Percentiles rank a stretch among this genome's conserved stretches.
phyloP scores from a whole-genome alignment of 257 asterid species.

The Mitragyna speciosa region DNA sequence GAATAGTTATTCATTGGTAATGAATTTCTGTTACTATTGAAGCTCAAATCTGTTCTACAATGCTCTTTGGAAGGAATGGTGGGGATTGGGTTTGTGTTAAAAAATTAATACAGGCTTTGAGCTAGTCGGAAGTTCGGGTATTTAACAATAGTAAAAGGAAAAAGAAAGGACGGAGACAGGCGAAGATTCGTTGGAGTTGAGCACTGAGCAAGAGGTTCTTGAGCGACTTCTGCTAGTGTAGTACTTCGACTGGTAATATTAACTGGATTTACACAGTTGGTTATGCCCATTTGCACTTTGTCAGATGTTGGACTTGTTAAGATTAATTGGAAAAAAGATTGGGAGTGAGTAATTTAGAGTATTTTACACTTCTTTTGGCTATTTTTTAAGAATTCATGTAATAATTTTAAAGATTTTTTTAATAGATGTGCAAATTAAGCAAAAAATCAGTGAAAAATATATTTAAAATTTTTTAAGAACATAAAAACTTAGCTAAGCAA shows the following conservation, averaged over 20 bases:
- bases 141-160: neutral
- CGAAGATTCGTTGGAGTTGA: conserved; percentile 4
- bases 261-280: conserved; percentile 42
- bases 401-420: too few relatives aligned
- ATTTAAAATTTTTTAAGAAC: too few relatives aligned
- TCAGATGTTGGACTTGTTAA: conserved; percentile 27
- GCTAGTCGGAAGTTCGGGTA: neutral
- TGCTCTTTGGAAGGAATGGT: neutral
- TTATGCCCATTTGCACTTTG: conserved; percentile 55
- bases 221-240: conserved; percentile 7
- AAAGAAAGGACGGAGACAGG: neutral
- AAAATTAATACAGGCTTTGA: neutral
- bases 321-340: neutral
- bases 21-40: neutral
- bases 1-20: neutral
- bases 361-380: too few relatives aligned
- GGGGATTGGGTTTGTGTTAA: neutral
- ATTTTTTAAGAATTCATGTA: too few relatives aligned
- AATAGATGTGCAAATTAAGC: too few relatives aligned
- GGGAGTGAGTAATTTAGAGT: neutral
- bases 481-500: too few relatives aligned
- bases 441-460: too few relatives aligned
- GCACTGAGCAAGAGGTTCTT: conserved; percentile 12
- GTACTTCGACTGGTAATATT: conserved; percentile 29
- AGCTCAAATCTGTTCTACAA: neutral